phyloP scores from a whole-genome alignment of 768 basidiomycete genomes.

The Trametes meyenii region DNA sequence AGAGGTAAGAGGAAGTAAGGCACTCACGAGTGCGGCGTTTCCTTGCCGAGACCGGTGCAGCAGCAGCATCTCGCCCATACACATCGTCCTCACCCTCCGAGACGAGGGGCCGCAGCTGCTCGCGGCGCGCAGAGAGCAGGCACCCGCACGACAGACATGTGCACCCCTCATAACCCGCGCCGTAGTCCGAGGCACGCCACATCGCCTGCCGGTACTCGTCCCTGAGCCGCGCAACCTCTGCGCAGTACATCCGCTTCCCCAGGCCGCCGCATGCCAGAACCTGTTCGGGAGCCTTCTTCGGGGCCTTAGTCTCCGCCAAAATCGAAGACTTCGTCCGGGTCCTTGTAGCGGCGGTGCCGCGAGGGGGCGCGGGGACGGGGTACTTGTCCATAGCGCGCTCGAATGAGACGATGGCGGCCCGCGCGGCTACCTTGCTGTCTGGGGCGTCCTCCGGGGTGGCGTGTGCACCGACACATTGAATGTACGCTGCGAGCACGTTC shows the following conservation, averaged over 20 bases:
- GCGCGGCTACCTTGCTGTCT: slow-evolving; percentile 93
- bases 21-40: slow-evolving; percentile 11
- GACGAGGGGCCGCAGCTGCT: slow-evolving; percentile 1
- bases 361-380: slow-evolving; percentile 4
- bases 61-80: too few relatives aligned
- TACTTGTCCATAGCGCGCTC: slow-evolving; percentile 26
- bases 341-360: neutral
- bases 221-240: slow-evolving; percentile 20
- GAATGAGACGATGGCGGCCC: slow-evolving; percentile 86
- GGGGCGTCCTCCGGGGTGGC: slow-evolving; percentile 72
- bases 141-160: slow-evolving; percentile 15
- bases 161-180: slow-evolving; percentile 1
- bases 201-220: slow-evolving; percentile 13
- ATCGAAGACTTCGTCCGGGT: neutral
- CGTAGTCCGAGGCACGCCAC: slow-evolving; percentile 4
- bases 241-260: slow-evolving; percentile 7
- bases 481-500: slow-evolving; percentile 85
- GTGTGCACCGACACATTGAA: slow-evolving; percentile 69
- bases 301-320: neutral
- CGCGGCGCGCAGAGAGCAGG: slow-evolving; percentile 2
- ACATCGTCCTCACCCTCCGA: slow-evolving; percentile 1
- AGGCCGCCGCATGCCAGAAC: neutral
- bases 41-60: neutral
- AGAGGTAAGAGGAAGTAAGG: neutral
- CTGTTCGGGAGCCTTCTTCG: neutral